Base-by-base conservation (phyloP, 306 rosid species). In the Pueraria montana region DNA sequence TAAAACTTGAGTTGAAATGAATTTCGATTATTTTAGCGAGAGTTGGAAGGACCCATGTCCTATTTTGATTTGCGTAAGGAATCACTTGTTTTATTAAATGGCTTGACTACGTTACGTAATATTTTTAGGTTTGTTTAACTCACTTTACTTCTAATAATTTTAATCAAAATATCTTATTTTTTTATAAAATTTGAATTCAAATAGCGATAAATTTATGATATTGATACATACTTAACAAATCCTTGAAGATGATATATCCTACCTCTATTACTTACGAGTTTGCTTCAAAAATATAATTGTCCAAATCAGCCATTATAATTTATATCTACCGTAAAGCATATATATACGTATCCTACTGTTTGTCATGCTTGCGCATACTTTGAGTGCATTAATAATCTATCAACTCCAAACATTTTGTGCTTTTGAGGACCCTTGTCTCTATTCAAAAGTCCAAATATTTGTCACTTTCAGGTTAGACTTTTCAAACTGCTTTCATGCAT, bases 341-440 rank as follows among this genome's bases (percentile, higher is more conserved):
- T 1, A 8, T 38, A 38, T 38, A 38, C 43, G 9, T 56, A 56
- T 21, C 14, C 64, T 20, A 56, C 6, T 23, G 34, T 55, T 55
- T 53, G 10, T 53, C 1, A 7, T 53, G 10, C 4, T 32, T 56
- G 30, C 6, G 13, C 32, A 56, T 56, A 21, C 11, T 53, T 68
- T 69, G 8, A 13, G 59, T 45, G 23, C 59, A 49, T 8, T 38
- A 6, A 38, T 38, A 6, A 38, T 74, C 20, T 32, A 34, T 34
- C 79, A 11, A 53, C 16, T 21, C 66, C 78, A 36, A 53, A 38
- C 17, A 18, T 67, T 11, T 55, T 36, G 79, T 76, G 42, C 13
- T 23, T 58, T 38, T 53, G 34, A 74, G 66, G 27, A 34, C 66
- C 3, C 30, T 34, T 53, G 67, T 63, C 43, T 4, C 8, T 55